Percentiles rank a stretch among this genome's conserved stretches.
Evolutionary conservation across 257 asterid genomes (phyloP).

Genomic region (Plantago major): DNA sequence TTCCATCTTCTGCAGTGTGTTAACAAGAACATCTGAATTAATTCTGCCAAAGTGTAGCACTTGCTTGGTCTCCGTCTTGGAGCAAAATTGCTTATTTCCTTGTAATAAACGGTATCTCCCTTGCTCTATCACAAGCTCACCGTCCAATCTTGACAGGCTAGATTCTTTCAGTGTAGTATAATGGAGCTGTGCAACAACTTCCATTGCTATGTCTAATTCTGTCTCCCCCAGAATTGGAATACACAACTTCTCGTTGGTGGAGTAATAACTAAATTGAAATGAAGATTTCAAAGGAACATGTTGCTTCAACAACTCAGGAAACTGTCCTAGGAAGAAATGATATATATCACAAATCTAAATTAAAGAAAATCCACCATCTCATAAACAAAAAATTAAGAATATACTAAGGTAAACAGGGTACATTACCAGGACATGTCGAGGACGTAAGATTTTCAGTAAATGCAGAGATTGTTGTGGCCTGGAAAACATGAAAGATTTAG

Average conservation of each 20-base stretch:
- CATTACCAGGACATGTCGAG: conserved; percentile 73
- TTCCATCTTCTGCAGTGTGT: conserved; percentile 39
- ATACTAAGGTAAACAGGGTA: not conserved
- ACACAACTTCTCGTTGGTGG: conserved; percentile 35
- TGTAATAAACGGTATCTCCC: conserved; percentile 42
- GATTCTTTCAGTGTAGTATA: conserved; percentile 32
- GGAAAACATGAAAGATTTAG: conserved; percentile 18
- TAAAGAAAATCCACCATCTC: not conserved
- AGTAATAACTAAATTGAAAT: conserved; percentile 38
- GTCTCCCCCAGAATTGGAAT: conserved; percentile 43
- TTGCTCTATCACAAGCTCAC: conserved; percentile 51
- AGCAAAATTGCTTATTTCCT: conserved; percentile 30
- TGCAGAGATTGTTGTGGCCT: conserved; percentile 46
- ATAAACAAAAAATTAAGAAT: not conserved
- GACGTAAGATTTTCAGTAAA: conserved; percentile 58
- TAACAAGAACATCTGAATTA: conserved; percentile 28
- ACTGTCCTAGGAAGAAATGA: conserved; percentile 33
- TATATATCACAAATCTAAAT: not conserved
- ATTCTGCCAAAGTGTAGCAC: conserved; percentile 43
- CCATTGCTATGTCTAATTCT: conserved; percentile 43
- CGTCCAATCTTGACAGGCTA: conserved; percentile 40
- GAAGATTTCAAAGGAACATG: conserved; percentile 28
- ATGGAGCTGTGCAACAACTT: conserved; percentile 39
- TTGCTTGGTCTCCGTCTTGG: conserved; percentile 32
- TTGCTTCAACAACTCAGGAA: conserved; percentile 52